Evolutionary conservation across 2,329 filamentous ascomycete genomes (phyloP).

Genomic region (Ilyonectria mors-panacis): DNA sequence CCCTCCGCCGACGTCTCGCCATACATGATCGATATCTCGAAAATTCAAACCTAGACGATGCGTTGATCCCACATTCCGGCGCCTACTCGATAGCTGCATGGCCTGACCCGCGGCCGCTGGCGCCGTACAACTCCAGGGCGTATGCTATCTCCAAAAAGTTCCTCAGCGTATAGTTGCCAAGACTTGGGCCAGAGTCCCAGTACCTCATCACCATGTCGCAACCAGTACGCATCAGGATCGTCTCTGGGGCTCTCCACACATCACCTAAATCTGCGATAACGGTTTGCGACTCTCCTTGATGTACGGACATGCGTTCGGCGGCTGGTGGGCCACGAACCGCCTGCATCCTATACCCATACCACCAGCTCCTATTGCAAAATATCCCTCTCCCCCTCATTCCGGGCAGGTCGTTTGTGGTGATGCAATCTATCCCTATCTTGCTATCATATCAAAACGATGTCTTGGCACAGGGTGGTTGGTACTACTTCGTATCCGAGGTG

Average conservation of each 20-base stretch:
- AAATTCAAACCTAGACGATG: not conserved
- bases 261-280: not conserved
- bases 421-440: not conserved
- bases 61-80: not conserved
- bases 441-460: not conserved
- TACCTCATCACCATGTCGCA: too few species aligned
- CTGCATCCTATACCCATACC: not conserved
- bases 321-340: not conserved
- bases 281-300: not conserved
- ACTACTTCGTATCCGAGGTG: not conserved
- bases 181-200: not conserved
- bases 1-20: not conserved
- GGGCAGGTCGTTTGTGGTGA: not conserved
- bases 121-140: not conserved
- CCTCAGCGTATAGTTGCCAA: not conserved
- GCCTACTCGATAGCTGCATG: not conserved
- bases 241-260: not conserved
- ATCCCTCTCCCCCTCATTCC: not conserved
- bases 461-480: conserved; percentile 1
- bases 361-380: not conserved
- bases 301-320: not conserved
- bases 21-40: not conserved
- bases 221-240: not conserved
- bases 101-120: not conserved
- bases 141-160: conserved; percentile 8